These are phyloP conservation scores for Platismatia glauca DNA, from an alignment of 495 filamentous ascomycete species.

Conservation along the genomic window DNA sequence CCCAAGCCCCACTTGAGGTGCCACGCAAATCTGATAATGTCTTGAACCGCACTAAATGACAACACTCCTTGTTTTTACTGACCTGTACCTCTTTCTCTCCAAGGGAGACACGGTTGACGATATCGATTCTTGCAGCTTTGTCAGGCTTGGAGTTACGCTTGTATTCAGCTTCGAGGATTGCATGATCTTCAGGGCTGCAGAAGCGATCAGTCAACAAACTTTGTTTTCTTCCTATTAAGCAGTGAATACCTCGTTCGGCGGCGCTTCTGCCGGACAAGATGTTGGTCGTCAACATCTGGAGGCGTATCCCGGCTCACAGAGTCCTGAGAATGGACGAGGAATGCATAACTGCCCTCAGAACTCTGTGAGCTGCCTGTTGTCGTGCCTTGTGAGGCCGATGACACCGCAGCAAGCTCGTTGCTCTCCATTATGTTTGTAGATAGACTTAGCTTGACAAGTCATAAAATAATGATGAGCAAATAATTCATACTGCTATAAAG, in stretches of 20 bases:
- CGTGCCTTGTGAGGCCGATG: slow-evolving; percentile 6
- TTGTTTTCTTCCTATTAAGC: background rate
- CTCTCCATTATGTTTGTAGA: slow-evolving; percentile 10
- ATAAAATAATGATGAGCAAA: background rate
- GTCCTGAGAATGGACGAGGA: slow-evolving; percentile 60
- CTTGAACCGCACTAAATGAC: background rate
- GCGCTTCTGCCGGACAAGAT: slow-evolving; percentile 58
- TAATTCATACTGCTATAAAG: background rate
- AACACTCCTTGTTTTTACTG: slow-evolving; percentile 29
- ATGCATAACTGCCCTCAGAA: slow-evolving; percentile 42
- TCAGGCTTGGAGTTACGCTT: slow-evolving; percentile 82
- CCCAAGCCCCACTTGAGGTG: background rate
- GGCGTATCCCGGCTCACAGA: slow-evolving; percentile 54
- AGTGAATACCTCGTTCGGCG: slow-evolving; percentile 52
- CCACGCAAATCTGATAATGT: background rate
- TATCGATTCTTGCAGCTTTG: slow-evolving; percentile 73
- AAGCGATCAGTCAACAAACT: slow-evolving; percentile 10
- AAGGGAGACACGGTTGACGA: slow-evolving; percentile 76
- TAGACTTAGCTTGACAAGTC: background rate
- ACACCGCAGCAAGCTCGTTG: background rate
- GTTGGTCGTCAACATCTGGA: slow-evolving; percentile 58
- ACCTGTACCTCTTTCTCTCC: slow-evolving; percentile 99
- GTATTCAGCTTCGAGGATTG: slow-evolving; percentile 83
- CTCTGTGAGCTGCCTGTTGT: slow-evolving; percentile 6
- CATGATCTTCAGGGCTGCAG: slow-evolving; percentile 75